Conservation (phyloP, 495 filamentous ascomycete species). For the Xylaria flabelliformis region DNA sequence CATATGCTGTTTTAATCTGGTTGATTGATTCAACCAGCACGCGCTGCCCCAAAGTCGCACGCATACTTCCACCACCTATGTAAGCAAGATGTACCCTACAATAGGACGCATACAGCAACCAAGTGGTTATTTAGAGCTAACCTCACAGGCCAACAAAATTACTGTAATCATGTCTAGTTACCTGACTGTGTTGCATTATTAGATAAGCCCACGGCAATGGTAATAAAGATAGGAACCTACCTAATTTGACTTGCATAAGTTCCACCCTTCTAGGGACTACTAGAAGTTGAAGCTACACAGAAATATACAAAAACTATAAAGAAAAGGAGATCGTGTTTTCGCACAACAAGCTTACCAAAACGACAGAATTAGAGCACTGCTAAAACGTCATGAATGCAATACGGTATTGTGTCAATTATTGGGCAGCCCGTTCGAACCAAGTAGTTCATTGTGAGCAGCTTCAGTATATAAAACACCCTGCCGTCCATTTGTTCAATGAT, state of each 20-base stretch:
- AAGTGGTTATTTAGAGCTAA: neutral
- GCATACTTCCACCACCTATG: neutral
- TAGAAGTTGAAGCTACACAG: neutral
- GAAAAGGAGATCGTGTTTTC: neutral
- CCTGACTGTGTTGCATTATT: conserved; percentile 8
- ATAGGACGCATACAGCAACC: neutral
- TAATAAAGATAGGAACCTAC: conserved; percentile 10
- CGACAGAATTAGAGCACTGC: neutral
- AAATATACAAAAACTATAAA: neutral
- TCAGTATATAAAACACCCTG: neutral
- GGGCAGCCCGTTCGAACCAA: neutral
- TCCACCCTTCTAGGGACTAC: neutral
- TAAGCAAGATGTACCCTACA: conserved; percentile 1
- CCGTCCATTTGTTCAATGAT: neutral
- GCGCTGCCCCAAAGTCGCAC: neutral
- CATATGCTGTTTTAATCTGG: neutral
- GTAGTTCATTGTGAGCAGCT: neutral
- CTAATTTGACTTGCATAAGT: neutral
- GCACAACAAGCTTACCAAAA: conserved; percentile 3
- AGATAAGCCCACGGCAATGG: neutral
- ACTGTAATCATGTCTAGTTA: neutral
- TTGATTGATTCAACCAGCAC: neutral
- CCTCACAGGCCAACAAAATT: neutral
- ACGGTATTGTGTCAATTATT: neutral
- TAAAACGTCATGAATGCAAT: neutral